Evolutionary conservation across 257 asterid species (phyloP).

Genomic region (Solanum pimpinellifolium): DNA sequence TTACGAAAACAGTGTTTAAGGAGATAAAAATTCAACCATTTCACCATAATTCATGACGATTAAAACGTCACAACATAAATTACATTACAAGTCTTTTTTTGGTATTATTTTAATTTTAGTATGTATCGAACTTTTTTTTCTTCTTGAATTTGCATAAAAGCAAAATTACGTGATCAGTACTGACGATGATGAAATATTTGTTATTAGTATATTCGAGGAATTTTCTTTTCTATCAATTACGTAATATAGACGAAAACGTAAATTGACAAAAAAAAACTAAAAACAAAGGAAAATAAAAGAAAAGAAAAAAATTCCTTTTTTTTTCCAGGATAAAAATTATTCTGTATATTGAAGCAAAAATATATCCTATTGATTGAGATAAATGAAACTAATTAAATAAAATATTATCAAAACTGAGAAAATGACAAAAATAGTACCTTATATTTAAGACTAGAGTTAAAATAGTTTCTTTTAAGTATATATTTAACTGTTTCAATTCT

Average conservation of each 20-base stretch:
- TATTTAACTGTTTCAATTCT: not conserved
- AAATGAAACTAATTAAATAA: not conserved
- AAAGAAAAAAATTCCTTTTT: no score
- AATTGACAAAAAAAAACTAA: not conserved
- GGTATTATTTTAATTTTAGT: no score
- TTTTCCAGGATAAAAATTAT: not conserved
- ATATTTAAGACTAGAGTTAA: not conserved
- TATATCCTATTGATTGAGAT: not conserved
- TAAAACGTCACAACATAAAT: not conserved
- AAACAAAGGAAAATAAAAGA: not conserved
- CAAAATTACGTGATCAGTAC: not conserved
- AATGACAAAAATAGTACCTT: not conserved
- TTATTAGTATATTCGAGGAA: not conserved
- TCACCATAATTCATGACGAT: not conserved
- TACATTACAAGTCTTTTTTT: no score
- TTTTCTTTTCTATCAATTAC: not conserved
- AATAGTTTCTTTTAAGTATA: not conserved
- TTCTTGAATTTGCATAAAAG: not conserved
- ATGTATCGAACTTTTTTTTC: not conserved
- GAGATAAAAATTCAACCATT: no score
- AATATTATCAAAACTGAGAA: not conserved
- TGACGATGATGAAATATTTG: not conserved
- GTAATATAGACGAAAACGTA: not conserved
- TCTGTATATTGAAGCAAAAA: not conserved
- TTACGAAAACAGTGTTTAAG: not conserved